Percentiles rank a stretch among this genome's conserved stretches.
phyloP scores from a whole-genome alignment of 2,329 filamentous ascomycete species.

The Penicillium paneum region DNA sequence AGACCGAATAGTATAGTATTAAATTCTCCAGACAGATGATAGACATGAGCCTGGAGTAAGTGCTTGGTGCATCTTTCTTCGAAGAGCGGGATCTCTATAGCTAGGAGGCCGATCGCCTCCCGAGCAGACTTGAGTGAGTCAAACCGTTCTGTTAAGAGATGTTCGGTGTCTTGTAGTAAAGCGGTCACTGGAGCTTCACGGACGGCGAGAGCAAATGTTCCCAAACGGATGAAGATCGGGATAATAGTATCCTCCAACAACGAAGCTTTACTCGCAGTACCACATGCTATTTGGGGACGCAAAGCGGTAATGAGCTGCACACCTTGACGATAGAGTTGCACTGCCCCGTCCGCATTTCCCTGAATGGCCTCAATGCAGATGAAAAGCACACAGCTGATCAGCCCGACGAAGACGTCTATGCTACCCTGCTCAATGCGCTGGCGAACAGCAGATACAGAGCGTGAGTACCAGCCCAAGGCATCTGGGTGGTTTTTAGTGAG shows the following conservation, averaged over 20 bases:
- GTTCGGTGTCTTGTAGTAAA: constrained; percentile 14
- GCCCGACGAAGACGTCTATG: constrained; percentile 27
- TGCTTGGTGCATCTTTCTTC: constrained; percentile 20
- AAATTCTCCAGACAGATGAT: constrained; percentile 16
- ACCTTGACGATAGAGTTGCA: constrained; percentile 31
- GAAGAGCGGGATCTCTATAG: constrained; percentile 25
- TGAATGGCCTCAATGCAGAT: constrained; percentile 34
- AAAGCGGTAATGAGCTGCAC: constrained; percentile 25
- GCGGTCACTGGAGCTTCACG: constrained; percentile 11
- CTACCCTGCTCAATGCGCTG: constrained; percentile 23
- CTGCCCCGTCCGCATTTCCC: constrained; percentile 25
- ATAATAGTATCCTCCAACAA: constrained; percentile 27
- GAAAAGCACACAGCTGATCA: constrained; percentile 34
- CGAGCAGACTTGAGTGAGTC: constrained; percentile 25
- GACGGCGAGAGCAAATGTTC: constrained; percentile 18
- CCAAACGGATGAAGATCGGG: constrained; percentile 31
- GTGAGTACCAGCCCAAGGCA: constrained; percentile 32
- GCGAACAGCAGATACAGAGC: constrained; percentile 29
- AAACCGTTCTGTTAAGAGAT: constrained; percentile 6
- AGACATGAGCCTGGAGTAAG: constrained; percentile 7
- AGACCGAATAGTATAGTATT: constrained; percentile 15
- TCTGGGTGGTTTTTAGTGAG: constrained; percentile 24
- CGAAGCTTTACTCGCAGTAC: constrained; percentile 4
- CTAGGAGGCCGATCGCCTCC: constrained; percentile 25
- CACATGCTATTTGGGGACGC: constrained; percentile 12